Evolutionary conservation across 176 grass and related monocot species (phyloP).

Genomic region (Musa acuminata): DNA sequence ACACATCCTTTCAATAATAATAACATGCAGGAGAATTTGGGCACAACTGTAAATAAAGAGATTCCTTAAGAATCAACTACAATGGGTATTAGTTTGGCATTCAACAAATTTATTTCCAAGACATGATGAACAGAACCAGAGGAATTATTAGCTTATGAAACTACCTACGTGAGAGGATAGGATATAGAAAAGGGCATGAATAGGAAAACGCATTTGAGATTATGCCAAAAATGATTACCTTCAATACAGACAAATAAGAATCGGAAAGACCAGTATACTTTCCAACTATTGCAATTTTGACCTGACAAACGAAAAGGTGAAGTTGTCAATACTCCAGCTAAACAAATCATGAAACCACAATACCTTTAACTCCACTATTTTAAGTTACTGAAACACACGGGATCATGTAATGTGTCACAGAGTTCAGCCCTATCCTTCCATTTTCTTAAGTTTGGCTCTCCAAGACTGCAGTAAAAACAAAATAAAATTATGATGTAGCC

Average conservation of each 20-base stretch:
- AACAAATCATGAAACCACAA: background rate
- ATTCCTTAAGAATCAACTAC: too few relatives aligned
- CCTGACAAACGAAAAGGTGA: constrained; percentile 20
- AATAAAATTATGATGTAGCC: background rate
- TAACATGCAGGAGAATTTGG: too few relatives aligned
- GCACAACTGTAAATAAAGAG: too few relatives aligned
- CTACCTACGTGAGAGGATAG: background rate
- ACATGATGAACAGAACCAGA: background rate
- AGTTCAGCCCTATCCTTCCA: constrained; percentile 28
- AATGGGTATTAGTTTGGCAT: too few relatives aligned
- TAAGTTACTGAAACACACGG: constrained; percentile 27
- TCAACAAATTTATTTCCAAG: too few relatives aligned
- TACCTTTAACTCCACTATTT: background rate
- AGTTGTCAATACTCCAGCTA: constrained; percentile 6
- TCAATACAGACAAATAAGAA: constrained; percentile 48
- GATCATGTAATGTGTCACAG: constrained; percentile 28
- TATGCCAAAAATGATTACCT: constrained; percentile 22
- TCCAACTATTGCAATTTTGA: constrained; percentile 44
- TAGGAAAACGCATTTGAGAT: background rate
- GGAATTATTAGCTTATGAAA: background rate
- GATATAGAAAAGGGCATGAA: background rate
- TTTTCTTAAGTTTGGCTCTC: constrained; percentile 27
- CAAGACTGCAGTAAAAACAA: background rate
- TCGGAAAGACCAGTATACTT: constrained; percentile 46
- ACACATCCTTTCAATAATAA: background rate